Evolutionary conservation across 805 yeast genomes (phyloP).

Genomic region (Blastobotrys americana): DNA sequence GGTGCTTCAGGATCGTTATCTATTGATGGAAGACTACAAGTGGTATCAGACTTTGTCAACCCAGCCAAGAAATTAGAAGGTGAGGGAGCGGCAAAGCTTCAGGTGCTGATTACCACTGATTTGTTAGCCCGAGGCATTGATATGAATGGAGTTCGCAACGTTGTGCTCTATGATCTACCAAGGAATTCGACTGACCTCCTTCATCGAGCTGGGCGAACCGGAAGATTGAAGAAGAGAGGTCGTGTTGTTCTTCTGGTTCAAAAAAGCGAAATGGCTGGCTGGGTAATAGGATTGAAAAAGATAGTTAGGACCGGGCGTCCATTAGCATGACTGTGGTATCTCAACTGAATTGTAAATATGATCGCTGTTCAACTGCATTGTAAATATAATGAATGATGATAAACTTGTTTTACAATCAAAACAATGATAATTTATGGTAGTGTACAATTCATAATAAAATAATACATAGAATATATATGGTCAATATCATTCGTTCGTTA

Average conservation of each 20-base stretch:
- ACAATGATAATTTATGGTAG: too few species aligned
- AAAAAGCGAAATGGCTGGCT: slow-evolving; percentile 57
- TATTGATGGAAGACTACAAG: slow-evolving; percentile 49
- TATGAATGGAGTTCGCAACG: slow-evolving; percentile 72
- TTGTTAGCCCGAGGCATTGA: slow-evolving; percentile 85
- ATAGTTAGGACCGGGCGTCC: slow-evolving; percentile 48
- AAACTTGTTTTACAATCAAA: too few species aligned
- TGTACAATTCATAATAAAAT: too few species aligned
- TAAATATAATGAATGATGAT: too few species aligned
- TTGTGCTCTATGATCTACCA: slow-evolving; percentile 81
- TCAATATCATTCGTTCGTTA: too few species aligned
- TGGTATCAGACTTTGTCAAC: slow-evolving; percentile 55
- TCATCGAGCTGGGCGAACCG: slow-evolving; percentile 92
- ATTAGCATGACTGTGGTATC: too few species aligned
- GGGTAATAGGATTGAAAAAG: slow-evolving; percentile 75
- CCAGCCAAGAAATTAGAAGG: slow-evolving; percentile 42
- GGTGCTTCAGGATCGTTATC: slow-evolving; percentile 63
- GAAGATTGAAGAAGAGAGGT: slow-evolving; percentile 84
- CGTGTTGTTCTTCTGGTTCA: slow-evolving; percentile 76
- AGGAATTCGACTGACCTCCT: slow-evolving; percentile 75
- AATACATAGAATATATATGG: too few species aligned
- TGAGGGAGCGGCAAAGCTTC: slow-evolving; percentile 31
- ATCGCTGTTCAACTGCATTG: too few species aligned
- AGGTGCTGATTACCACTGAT: slow-evolving; percentile 81
- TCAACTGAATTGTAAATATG: too few species aligned